These are phyloP conservation scores for Thalia dealbata DNA, from an alignment of 176 grass and related monocot genomes.

Conservation along the genomic window DNA sequence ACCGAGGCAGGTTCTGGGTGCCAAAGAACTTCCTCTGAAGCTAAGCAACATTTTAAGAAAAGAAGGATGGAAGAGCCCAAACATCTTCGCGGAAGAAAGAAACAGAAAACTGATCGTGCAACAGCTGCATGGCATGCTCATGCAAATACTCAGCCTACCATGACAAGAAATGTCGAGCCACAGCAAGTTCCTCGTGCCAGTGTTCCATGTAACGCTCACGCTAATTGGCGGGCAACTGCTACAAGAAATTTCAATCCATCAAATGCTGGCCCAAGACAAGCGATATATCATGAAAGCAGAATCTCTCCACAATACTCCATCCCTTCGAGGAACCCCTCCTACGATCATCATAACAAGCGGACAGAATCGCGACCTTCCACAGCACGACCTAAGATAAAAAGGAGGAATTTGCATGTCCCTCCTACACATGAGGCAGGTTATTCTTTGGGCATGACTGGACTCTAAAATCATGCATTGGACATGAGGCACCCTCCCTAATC, in stretches of 20 bases:
- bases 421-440: background rate
- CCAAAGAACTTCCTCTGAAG: conserved; percentile 19
- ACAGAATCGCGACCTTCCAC: background rate
- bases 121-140: background rate
- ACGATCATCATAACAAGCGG: background rate
- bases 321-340: background rate
- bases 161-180: background rate
- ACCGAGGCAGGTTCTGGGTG: conserved; percentile 20
- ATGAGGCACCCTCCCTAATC: background rate
- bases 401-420: background rate
- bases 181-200: background rate
- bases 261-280: background rate
- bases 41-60: conserved; percentile 23
- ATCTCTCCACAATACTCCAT: background rate
- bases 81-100: background rate
- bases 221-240: background rate
- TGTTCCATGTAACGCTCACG: background rate
- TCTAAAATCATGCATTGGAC: background rate
- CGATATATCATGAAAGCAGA: background rate
- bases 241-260: background rate
- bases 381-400: background rate
- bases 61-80: conserved; percentile 22
- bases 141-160: background rate
- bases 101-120: background rate
- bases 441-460: background rate